phyloP scores from a whole-genome alignment of 2,329 filamentous ascomycete species.

The Epichloe aotearoae region DNA sequence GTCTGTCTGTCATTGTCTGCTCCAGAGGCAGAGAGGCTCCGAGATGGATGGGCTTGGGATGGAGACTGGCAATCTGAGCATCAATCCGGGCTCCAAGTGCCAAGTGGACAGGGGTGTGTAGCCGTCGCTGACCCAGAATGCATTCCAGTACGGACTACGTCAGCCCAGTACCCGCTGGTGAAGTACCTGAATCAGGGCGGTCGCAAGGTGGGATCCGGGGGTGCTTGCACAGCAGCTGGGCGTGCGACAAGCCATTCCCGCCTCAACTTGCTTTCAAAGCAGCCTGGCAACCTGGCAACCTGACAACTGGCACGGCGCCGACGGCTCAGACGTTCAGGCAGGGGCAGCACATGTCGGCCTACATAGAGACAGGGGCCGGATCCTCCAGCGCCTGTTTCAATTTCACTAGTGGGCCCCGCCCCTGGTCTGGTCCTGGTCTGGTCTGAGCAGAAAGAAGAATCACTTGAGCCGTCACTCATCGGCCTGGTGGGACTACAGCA shows the following conservation, averaged over 20 bases:
- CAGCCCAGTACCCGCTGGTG: conserved; percentile 3
- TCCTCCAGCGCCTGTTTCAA: conserved; percentile 11
- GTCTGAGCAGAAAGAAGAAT: conserved; percentile 2
- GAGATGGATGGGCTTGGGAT: background rate
- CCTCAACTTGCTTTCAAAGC: too few relatives aligned
- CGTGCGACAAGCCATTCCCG: conserved; percentile 3
- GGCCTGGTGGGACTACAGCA: background rate
- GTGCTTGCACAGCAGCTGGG: background rate
- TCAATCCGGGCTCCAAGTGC: conserved; percentile 1
- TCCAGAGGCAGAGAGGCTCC: background rate
- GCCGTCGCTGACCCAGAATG: background rate
- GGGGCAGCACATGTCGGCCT: conserved; percentile 4
- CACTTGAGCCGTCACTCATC: background rate
- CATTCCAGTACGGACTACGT: background rate
- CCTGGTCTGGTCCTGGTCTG: conserved; percentile 10
- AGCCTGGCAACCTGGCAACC: too few relatives aligned
- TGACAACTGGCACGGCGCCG: background rate
- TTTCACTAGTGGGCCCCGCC: conserved; percentile 9
- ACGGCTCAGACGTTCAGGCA: conserved; percentile 3
- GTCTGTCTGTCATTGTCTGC: background rate
- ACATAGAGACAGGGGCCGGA: background rate
- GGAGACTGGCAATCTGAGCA: conserved; percentile 18
- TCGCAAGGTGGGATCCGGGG: background rate
- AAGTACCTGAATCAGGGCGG: conserved; percentile 8
- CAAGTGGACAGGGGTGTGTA: background rate